Base-by-base conservation (phyloP, 2,329 filamentous ascomycete species). In the Coniochaeta sp. region DNA sequence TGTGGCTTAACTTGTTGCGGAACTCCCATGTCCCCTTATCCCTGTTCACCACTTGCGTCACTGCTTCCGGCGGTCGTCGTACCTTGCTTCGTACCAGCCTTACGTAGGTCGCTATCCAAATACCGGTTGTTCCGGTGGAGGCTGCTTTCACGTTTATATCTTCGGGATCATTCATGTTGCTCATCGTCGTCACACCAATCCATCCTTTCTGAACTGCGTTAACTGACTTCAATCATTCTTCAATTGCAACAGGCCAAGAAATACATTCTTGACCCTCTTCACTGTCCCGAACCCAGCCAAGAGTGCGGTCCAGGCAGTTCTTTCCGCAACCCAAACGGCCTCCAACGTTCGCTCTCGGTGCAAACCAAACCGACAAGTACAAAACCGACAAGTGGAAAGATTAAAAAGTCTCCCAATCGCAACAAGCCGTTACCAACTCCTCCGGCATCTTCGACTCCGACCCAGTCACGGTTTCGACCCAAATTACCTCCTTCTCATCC, bases 251-350 rank as follows among this genome's bases (percentile, higher is more conserved):
- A 90, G 88, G 86, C 87, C 50, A 77, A 80, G 58, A 81, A 84
- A 67, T 86, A 88, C 68, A 77, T 91, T 52, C 82, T 91, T 64
- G 86, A 89, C 66, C 89, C 89, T 64, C 76, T 91, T 63, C 85
- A 79, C 66, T 87, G 81, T 24, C 86, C 86, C 10, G 85, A 89
- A 63, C 88, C 88, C 16, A 84, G 79, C 62, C 82, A 88, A 63
- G 85, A 89, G 69, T 88, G 84, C 55, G 86, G 88, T 8, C 82
- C 82, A n/a, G 83, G 83, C 61, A 77, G 79, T 3, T 83, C 84
- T 63, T 82, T 85, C 67, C 72, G 78, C 77, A 72, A 70, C 58
- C 63, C 65, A 24, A 56, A 56, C 54, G 54, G 30, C 59, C 67
- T 64, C 19, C 68, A 40, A n/a, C 55, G 65, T 55, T 62, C 65